Base-by-base conservation (phyloP, 805 yeast genomes). In the Komagataella pseudopastoris region DNA sequence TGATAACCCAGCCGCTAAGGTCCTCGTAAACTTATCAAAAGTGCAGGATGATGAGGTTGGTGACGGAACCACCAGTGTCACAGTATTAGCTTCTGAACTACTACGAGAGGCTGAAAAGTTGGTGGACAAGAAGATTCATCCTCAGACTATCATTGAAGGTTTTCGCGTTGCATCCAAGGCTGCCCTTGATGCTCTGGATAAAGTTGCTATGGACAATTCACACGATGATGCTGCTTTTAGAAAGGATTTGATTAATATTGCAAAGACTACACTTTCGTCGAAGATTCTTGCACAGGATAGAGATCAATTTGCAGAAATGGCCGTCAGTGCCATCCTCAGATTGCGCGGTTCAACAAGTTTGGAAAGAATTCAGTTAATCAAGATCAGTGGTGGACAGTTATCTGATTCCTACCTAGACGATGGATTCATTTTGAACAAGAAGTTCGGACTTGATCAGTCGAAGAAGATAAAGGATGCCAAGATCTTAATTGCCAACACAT, bases 21-120 rank as follows among this genome's bases (percentile, higher is more conserved):
- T 91, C 52, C 73, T 93, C 57, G 99, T 95, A 36, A 95, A 95
- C 64, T 85, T 93, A 52, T 85, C 96, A 49, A 84, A 93, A 66
- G 91, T 95, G 18, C 99, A 93, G 72, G 99, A 93, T 66, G 96
- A 95, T 54, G 97, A 91, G 67, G 96, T 91, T 58, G 98, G 98
- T 54, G 98, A 93, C 64, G 99, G 99, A 58, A 93, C 99, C 46
- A 91, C 99, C 0, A 85, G 96, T 23, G 99, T 95, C 36, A 89
- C 97, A 0, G 86, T 93, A 10, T 71, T 91, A 53, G 82, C 91
- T 46, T 90, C 96, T 7, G 98, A 93, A 68, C 75, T 93, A 53
- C 74, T 93, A 58, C 80, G 96, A 65, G 97, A 91, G 71, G 97
- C 98, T 39, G 97, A 93, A 68, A 82, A 83, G 64, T 78, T 93